Percentiles rank a stretch among this genome's conserved stretches.
Evolutionary conservation across 1,284 basidiomycete genomes (phyloP).

Genomic region (Quambalaria eucalypti): DNA sequence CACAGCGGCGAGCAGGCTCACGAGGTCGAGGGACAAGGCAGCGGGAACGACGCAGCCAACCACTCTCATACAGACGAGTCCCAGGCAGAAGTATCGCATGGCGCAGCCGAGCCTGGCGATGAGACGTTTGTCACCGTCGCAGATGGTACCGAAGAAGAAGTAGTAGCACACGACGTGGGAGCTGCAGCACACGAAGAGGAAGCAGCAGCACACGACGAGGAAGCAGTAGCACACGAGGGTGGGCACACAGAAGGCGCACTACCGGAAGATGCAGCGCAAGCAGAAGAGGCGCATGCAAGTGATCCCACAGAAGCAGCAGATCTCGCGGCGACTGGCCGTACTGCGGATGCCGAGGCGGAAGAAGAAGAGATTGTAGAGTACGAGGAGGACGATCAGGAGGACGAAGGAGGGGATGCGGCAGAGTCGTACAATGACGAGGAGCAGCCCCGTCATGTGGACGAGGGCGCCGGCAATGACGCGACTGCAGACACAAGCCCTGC

Average conservation of each 20-base stretch:
- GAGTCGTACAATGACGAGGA: constrained; percentile 9
- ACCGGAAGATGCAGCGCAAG: background rate
- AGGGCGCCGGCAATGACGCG: background rate
- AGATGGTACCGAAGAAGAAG: constrained; percentile 5
- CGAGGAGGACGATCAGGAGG: constrained; percentile 8
- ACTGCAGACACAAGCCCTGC: background rate
- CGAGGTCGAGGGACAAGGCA: constrained; percentile 6
- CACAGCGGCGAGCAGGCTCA: constrained; percentile 4
- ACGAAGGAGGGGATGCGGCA: constrained; percentile 1
- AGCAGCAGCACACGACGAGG: constrained; percentile 9
- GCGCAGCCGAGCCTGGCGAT: background rate
- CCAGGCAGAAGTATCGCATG: constrained; percentile 1
- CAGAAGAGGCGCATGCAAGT: background rate
- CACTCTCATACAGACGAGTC: too few species aligned
- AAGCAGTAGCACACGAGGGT: constrained; percentile 3
- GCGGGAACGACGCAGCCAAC: too few species aligned
- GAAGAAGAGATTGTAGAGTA: constrained; percentile 26
- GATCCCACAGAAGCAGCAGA: background rate
- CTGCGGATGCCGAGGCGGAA: background rate
- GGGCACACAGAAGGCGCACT: constrained; percentile 4
- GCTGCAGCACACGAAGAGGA: constrained; percentile 9
- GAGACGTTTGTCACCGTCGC: constrained; percentile 7
- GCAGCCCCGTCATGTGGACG: background rate
- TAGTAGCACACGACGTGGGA: constrained; percentile 10
- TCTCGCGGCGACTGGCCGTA: background rate